Evolutionary conservation across 108 stramenopile genomes (phyloP).

Genomic region (Craspedostauros australis): DNA sequence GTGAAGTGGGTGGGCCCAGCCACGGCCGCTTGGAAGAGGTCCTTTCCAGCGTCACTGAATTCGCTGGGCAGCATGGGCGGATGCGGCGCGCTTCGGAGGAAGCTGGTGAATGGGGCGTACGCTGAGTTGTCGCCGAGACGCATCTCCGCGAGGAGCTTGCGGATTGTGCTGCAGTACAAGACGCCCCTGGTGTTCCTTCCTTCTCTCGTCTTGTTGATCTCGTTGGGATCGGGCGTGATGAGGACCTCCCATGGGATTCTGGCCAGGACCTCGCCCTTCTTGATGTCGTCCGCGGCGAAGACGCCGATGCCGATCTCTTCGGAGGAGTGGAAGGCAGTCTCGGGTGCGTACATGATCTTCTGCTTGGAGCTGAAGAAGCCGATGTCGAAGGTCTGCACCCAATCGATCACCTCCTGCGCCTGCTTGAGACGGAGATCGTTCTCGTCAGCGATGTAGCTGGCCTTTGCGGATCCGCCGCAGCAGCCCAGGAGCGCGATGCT

Average conservation of each 20-base stretch:
- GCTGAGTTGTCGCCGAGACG: slow-evolving; percentile 19
- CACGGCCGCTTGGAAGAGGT: slow-evolving; percentile 21
- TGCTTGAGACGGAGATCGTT: no score
- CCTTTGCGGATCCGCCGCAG: no score
- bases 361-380: no score
- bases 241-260: slow-evolving; percentile 21
- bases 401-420: no score
- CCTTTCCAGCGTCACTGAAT: slow-evolving; percentile 33
- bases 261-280: neutral
- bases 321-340: no score
- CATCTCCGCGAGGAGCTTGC: slow-evolving; percentile 27
- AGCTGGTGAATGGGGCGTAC: slow-evolving; percentile 44
- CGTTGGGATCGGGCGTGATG: neutral
- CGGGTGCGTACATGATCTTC: no score
- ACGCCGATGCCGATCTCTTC: neutral
- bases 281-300: neutral
- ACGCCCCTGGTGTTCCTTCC: no score
- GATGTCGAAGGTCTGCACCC: no score
- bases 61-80: slow-evolving; percentile 25
- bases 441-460: no score
- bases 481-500: no score
- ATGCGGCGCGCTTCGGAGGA: slow-evolving; percentile 17
- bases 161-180: slow-evolving; percentile 35
- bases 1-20: slow-evolving; percentile 6
- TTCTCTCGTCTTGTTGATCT: no score